These are phyloP conservation scores for Asterochloris erici DNA, from an alignment of 139 green algal genomes.

Conservation along the genomic window DNA sequence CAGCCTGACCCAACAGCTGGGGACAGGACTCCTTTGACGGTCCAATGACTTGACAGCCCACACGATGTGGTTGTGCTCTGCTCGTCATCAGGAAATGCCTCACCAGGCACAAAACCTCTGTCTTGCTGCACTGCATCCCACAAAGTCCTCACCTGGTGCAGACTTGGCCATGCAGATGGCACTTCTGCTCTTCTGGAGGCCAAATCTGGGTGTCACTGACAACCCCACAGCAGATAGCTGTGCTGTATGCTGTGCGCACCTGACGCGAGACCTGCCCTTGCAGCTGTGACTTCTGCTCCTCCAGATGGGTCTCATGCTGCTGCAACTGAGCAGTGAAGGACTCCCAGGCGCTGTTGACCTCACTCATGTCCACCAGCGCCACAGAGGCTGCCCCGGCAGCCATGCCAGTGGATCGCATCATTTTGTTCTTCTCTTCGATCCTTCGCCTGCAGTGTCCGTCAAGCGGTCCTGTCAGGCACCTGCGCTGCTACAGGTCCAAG, in stretches of 20 bases:
- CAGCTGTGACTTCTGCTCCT: conserved; percentile 63
- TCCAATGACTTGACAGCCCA: too few species aligned
- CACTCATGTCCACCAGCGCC: conserved; percentile 57
- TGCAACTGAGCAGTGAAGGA: conserved; percentile 64
- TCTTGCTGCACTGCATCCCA: too few species aligned
- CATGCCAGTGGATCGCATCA: conserved; percentile 57
- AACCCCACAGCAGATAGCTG: neutral
- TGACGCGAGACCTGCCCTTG: conserved; percentile 28
- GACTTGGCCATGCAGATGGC: too few species aligned
- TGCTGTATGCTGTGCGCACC: neutral
- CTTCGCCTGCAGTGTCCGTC: conserved; percentile 26
- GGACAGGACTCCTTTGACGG: too few species aligned
- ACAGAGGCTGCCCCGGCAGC: conserved; percentile 18
- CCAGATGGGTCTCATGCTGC: conserved; percentile 58
- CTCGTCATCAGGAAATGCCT: too few species aligned
- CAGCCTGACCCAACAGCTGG: too few species aligned
- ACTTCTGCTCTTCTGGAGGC: too few species aligned
- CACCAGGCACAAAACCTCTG: too few species aligned
- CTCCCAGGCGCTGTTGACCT: conserved; percentile 69
- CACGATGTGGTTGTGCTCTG: too few species aligned
- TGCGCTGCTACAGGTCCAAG: neutral
- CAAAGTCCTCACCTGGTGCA: too few species aligned
- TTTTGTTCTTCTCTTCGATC: conserved; percentile 74
- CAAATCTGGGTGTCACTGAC: too few species aligned
- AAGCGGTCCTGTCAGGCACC: neutral